A percentile compares a stretch with the other conserved stretches of the same genome.
Conservation (phyloP, 257 asterid species). For the Catharanthus roseus region DNA sequence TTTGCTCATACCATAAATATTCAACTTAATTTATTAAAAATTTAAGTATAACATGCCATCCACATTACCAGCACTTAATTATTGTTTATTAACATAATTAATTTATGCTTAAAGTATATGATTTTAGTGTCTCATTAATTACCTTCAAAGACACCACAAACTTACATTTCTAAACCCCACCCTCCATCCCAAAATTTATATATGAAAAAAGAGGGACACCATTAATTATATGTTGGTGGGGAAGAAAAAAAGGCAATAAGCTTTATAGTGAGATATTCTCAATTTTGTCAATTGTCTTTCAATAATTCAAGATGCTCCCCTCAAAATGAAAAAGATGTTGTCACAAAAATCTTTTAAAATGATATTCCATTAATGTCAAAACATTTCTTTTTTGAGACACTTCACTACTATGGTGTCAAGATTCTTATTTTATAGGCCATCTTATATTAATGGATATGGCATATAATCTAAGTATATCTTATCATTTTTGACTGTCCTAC, state of each 20-base stretch:
- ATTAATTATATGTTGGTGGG: no score
- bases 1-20: neutral
- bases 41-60: neutral
- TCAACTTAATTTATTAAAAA: neutral
- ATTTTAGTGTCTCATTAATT: no score
- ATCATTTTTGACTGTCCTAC: no score
- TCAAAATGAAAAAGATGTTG: neutral
- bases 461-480: neutral
- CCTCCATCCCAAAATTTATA: no score
- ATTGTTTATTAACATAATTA: neutral
- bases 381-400: neutral
- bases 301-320: no score
- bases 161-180: no score
- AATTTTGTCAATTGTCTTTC: neutral
- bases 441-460: neutral
- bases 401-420: neutral
- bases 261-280: neutral
- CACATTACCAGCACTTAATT: neutral
- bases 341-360: neutral
- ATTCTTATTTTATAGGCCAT: neutral
- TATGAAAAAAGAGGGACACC: no score
- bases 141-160: no score
- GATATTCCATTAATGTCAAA: neutral
- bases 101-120: no score
- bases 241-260: no score